A percentile compares a stretch with the other conserved stretches of the same genome.
Conservation (phyloP, 441 rosid species). For the Erodium moschatum region DNA sequence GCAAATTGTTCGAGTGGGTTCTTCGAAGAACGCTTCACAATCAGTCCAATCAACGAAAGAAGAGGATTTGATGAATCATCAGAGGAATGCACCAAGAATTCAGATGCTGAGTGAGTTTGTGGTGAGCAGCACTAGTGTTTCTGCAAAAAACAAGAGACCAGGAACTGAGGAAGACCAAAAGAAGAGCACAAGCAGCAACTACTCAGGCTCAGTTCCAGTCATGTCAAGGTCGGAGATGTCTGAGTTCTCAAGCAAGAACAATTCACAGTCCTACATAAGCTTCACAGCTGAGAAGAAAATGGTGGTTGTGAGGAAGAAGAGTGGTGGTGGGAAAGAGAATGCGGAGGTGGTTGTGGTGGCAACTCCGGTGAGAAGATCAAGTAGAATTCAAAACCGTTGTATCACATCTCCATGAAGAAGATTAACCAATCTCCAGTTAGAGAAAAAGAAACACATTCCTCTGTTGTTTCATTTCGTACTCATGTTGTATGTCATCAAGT, state of each 20-base stretch:
- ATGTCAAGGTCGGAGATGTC: too few relatives aligned
- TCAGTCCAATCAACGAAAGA: constrained; percentile 14
- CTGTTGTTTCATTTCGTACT: too few relatives aligned
- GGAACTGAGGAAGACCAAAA: constrained; percentile 22
- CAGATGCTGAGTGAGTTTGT: constrained; percentile 45
- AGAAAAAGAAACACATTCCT: too few relatives aligned
- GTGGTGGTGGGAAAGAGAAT: constrained; percentile 14
- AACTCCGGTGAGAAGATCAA: constrained; percentile 39
- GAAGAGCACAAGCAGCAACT: constrained; percentile 18
- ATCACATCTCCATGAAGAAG: constrained; percentile 27
- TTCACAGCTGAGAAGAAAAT: constrained; percentile 17
- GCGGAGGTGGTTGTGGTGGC: not conserved
- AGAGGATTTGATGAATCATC: constrained; percentile 11
- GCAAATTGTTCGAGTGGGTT: not conserved
- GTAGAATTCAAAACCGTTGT: constrained; percentile 25
- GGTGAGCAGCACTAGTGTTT: constrained; percentile 28
- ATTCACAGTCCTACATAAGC: not conserved
- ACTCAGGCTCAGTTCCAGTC: constrained; percentile 13
- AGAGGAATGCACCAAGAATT: constrained; percentile 28
- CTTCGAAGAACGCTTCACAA: not conserved
- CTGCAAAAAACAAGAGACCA: constrained; percentile 18
- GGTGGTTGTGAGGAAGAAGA: constrained; percentile 16
- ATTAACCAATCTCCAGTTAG: too few relatives aligned
- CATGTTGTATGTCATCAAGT: too few relatives aligned
- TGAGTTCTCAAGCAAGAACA: not conserved